Evolutionary conservation across 192 early-diverging fungal species (phyloP), one percentile per base, ranked within the genome.

Genomic region (Funneliformis mosseae): DNA sequence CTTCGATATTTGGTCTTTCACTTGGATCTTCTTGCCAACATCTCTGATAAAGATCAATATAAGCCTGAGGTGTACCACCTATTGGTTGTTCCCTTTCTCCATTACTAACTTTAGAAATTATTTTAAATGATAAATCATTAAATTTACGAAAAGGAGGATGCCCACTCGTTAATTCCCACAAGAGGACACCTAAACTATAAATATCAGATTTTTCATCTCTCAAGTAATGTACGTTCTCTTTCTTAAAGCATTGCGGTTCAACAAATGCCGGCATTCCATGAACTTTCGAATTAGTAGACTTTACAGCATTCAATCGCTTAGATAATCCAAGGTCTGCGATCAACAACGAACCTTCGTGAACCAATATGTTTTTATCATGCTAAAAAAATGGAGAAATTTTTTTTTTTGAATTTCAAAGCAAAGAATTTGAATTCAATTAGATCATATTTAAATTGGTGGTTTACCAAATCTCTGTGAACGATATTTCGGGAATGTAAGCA

Each of bases 141-240:
- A 69, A 42, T 2, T 33, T 33, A 33, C 33, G 33, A 41, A 83
- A 86, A 1, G 85, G 81, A 27, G 68, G 48, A 77, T 73, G 72
- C 21, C 85, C 83, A 18, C 81, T 81, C 10, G 85, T 81, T 50
- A 86, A 41, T 45, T 86, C 85, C 85, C 85, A 86, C 23, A 86
- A 78, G 21, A 86, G 50, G 18, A 86, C 85, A 1, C 85, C 85
- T 6, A 86, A 50, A 16, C 83, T 84, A 46, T 86, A 86, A 64
- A 86, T 82, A 48, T 86, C 85, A 21, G 83, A 86, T n/a, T 68
- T 64, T 10, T 83, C 18, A 55, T 55, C 16, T 55, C 18, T 55
- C 6, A 0, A 0, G 18, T 55, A 50, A 5, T 18, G n/a, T n/a
- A n/a, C n/a, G n/a, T n/a, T n/a, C n/a, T 12, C 0, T 12, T 48